phyloP scores from a whole-genome alignment of 2,329 filamentous ascomycete species.

The Cyclaneusma minus region DNA sequence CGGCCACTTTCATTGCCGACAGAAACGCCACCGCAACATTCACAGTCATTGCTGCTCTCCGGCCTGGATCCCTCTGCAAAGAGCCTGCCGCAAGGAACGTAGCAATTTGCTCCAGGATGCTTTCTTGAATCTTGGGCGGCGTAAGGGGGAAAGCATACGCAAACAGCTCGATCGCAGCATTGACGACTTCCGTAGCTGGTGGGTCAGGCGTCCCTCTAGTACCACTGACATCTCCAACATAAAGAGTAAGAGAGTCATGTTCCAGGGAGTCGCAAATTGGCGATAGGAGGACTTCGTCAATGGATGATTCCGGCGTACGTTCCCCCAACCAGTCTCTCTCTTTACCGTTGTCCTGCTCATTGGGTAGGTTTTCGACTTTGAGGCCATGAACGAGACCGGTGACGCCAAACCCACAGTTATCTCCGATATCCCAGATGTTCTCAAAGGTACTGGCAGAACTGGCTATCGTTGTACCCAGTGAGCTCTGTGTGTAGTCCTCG shows the following conservation, averaged over 20 bases:
- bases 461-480: conserved; percentile 80
- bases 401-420: conserved; percentile 90
- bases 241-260: conserved; percentile 75
- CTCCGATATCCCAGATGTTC: conserved; percentile 84
- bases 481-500: conserved; percentile 71
- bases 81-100: conserved; percentile 72
- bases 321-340: conserved; percentile 34
- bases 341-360: conserved; percentile 43
- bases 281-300: conserved; percentile 45
- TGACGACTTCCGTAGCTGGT: conserved; percentile 83
- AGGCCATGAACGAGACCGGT: conserved; percentile 73
- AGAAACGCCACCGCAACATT: conserved; percentile 77
- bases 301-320: conserved; percentile 44
- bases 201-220: conserved; percentile 47
- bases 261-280: conserved; percentile 75
- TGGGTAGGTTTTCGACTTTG: conserved; percentile 52
- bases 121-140: conserved; percentile 84
- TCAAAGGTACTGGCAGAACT: conserved; percentile 83
- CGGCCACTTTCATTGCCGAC: conserved; percentile 67
- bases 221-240: conserved; percentile 37
- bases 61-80: conserved; percentile 71
- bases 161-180: conserved; percentile 85
- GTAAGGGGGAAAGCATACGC: conserved; percentile 83
- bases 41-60: conserved; percentile 79
- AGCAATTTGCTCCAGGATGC: conserved; percentile 82